Percentiles rank a stretch among this genome's conserved stretches.
Evolutionary conservation across 2,329 filamentous ascomycete genomes (phyloP).

Genomic region (Microcyclosporella mali): DNA sequence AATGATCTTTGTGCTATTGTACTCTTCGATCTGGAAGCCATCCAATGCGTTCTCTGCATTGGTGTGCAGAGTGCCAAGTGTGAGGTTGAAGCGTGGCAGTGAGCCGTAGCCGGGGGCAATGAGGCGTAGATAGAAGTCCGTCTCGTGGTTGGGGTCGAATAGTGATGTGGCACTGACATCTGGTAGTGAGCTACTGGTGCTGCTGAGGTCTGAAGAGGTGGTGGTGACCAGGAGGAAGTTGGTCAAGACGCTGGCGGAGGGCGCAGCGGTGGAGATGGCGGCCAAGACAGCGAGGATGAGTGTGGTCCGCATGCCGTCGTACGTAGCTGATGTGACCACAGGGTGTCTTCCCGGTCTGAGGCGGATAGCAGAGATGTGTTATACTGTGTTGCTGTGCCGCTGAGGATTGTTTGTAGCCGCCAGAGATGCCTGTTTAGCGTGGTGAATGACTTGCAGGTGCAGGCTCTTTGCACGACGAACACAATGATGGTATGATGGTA

Average conservation of each 20-base stretch:
- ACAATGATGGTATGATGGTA: no score
- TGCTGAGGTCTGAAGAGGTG: conserved; percentile 20
- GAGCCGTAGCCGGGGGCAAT: conserved; percentile 35
- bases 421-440: no score
- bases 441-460: no score
- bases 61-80: conserved; percentile 31
- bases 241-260: conserved; percentile 6
- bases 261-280: no score
- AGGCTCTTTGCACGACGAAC: no score
- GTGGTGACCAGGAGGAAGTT: conserved; percentile 40
- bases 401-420: no score
- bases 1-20: conserved; percentile 29
- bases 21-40: conserved; percentile 16
- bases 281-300: no score
- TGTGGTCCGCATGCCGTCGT: no score
- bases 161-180: conserved; percentile 35
- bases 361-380: no score
- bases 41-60: conserved; percentile 22
- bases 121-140: conserved; percentile 34
- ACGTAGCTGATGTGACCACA: no score
- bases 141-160: conserved; percentile 31
- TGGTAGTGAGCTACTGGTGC: conserved; percentile 30
- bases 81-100: conserved; percentile 36
- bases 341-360: no score
- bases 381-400: no score